These are phyloP conservation scores for Lactarius tabidus DNA, from an alignment of 768 basidiomycete species.

Conservation along the genomic window DNA sequence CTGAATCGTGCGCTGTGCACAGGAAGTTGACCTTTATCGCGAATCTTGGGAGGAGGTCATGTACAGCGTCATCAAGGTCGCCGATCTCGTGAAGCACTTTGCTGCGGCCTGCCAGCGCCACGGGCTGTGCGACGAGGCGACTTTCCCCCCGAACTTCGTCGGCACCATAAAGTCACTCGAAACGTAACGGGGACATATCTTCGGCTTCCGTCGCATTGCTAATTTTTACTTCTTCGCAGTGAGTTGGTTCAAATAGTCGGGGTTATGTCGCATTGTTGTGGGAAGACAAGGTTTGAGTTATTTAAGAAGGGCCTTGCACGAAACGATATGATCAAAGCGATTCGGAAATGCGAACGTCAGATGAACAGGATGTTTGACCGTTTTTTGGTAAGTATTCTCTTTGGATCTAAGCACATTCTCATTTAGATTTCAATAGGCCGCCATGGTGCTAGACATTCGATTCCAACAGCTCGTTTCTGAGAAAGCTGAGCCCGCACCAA, in stretches of 20 bases:
- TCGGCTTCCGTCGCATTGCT: background rate
- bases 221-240: background rate
- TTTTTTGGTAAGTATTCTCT: conserved; percentile 4
- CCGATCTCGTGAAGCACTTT: conserved; percentile 12
- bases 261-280: conserved; percentile 12
- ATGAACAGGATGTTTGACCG: conserved; percentile 17
- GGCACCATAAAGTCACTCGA: conserved; percentile 8
- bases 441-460: conserved; percentile 14
- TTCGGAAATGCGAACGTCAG: conserved; percentile 15
- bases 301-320: conserved; percentile 15
- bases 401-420: background rate
- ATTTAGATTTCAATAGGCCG: conserved; percentile 1
- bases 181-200: background rate
- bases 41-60: conserved; percentile 18
- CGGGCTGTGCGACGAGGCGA: conserved; percentile 5
- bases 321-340: conserved; percentile 12
- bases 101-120: conserved; percentile 1
- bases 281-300: conserved; percentile 4
- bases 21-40: conserved; percentile 4
- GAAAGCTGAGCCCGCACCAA: background rate
- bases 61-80: conserved; percentile 16
- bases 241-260: conserved; percentile 2
- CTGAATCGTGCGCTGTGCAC: background rate
- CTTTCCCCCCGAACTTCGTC: conserved; percentile 13
- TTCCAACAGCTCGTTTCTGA: conserved; percentile 11